phyloP scores from a whole-genome alignment of 495 filamentous ascomycete species.

The Parmelia sp. region DNA sequence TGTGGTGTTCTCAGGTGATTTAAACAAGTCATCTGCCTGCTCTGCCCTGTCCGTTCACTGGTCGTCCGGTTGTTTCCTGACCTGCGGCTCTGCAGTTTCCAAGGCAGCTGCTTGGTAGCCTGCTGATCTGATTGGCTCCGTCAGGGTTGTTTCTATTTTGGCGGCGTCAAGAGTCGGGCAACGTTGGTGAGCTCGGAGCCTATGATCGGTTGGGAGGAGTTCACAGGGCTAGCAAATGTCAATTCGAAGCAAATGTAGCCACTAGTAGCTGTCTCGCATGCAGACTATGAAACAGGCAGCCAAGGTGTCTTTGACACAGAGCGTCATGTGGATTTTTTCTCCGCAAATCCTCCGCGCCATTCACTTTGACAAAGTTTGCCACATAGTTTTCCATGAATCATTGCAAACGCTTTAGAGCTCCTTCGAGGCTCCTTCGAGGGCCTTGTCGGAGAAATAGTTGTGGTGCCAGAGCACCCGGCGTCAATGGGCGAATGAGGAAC shows the following conservation, averaged over 20 bases:
- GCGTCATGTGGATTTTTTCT: not conserved
- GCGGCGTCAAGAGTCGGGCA: not conserved
- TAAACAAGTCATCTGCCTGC: constrained; percentile 17
- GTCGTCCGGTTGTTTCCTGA: not conserved
- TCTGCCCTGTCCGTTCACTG: constrained; percentile 6
- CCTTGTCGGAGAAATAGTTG: not conserved
- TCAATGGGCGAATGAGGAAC: not conserved
- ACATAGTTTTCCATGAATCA: too few relatives aligned
- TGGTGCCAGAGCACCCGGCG: not conserved
- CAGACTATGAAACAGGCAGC: constrained; percentile 13
- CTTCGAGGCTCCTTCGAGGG: not conserved
- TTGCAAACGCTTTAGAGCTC: not conserved
- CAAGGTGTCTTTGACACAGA: not conserved
- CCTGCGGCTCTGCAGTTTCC: constrained; percentile 10
- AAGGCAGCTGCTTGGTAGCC: not conserved
- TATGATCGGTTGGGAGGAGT: too few relatives aligned
- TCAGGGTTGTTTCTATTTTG: too few relatives aligned
- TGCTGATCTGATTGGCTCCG: not conserved
- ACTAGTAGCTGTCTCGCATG: constrained; percentile 4
- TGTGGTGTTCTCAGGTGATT: constrained; percentile 15
- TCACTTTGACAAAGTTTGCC: too few relatives aligned
- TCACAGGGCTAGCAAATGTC: not conserved
- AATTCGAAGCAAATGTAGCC: not conserved
- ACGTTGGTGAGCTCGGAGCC: not conserved
- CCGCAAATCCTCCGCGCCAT: not conserved